A percentile compares a stretch with the other conserved stretches of the same genome.
Evolutionary conservation across 768 basidiomycete species (phyloP).

Genomic region (Lanmaoa rubissima): DNA sequence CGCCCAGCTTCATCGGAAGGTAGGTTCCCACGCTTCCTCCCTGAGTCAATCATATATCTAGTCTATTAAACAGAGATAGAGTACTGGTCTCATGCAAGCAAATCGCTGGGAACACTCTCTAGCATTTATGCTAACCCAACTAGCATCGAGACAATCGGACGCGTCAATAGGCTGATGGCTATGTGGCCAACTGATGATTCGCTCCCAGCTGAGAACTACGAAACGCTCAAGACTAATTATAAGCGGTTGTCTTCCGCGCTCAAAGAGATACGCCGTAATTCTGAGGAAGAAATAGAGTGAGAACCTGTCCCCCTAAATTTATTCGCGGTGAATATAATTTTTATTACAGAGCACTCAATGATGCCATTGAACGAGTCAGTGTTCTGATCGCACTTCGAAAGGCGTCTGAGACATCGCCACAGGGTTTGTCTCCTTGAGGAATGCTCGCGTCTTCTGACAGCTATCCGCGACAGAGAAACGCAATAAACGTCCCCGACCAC

Average conservation of each 20-base stretch:
- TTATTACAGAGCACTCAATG: constrained; percentile 59
- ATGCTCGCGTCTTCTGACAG: background rate
- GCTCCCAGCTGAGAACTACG: constrained; percentile 64
- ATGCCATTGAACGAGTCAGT: constrained; percentile 64
- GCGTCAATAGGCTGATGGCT: constrained; percentile 70
- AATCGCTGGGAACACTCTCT: constrained; percentile 55
- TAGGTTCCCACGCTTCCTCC: constrained; percentile 34
- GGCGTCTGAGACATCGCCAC: constrained; percentile 58
- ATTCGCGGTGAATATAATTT: constrained; percentile 9
- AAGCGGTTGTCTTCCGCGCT: constrained; percentile 62
- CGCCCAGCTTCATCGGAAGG: constrained; percentile 80
- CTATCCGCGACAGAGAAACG: constrained; percentile 56
- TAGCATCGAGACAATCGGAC: constrained; percentile 58
- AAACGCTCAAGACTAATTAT: constrained; percentile 58
- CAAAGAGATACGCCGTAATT: constrained; percentile 55
- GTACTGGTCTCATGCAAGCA: constrained; percentile 69
- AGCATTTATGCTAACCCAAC: constrained; percentile 49
- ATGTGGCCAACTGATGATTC: constrained; percentile 73
- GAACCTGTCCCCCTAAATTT: constrained; percentile 15
- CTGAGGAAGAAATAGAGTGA: constrained; percentile 66
- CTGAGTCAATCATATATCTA: constrained; percentile 8
- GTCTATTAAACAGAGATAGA: constrained; percentile 56
- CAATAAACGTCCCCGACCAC: constrained; percentile 68
- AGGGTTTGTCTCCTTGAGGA: constrained; percentile 42
- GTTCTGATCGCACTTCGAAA: constrained; percentile 72